phyloP scores from a whole-genome alignment of 2,329 filamentous ascomycete species.

The Aspergillus sp. region DNA sequence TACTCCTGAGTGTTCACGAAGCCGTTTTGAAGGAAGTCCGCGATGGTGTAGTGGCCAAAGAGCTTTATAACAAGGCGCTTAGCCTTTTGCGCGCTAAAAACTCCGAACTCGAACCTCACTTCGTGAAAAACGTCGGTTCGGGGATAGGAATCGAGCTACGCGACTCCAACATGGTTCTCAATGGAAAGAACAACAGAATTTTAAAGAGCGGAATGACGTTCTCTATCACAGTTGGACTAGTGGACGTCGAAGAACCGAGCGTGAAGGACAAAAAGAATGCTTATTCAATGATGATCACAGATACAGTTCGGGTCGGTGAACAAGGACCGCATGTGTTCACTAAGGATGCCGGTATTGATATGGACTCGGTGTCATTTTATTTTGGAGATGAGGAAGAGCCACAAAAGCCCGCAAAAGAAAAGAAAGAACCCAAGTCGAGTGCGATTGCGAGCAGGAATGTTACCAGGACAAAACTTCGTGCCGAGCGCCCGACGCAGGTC shows the following conservation, averaged over 20 bases:
- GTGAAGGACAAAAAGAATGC: constrained; percentile 85
- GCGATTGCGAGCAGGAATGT: constrained; percentile 94
- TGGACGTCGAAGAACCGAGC: constrained; percentile 81
- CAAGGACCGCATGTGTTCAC: constrained; percentile 77
- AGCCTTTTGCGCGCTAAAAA: constrained; percentile 82
- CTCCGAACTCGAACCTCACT: constrained; percentile 92
- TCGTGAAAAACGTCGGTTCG: constrained; percentile 86
- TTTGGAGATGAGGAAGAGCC: constrained; percentile 93
- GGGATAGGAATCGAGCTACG: constrained; percentile 91
- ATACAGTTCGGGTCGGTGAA: constrained; percentile 84
- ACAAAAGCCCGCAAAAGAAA: constrained; percentile 77
- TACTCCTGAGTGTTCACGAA: constrained; percentile 80
- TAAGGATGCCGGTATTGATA: constrained; percentile 83
- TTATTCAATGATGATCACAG: constrained; percentile 87
- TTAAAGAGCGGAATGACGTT: constrained; percentile 98
- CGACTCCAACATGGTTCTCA: constrained; percentile 79
- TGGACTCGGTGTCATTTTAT: constrained; percentile 95
- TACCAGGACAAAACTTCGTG: constrained; percentile 86
- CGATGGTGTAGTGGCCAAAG: constrained; percentile 82
- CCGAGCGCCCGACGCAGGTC: constrained; percentile 81
- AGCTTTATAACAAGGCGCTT: constrained; percentile 87
- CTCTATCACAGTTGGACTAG: constrained; percentile 84
- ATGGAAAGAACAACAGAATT: constrained; percentile 77
- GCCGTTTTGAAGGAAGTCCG: constrained; percentile 86
- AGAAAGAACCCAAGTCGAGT: constrained; percentile 76